phyloP scores from a whole-genome alignment of 768 basidiomycete species.

The Chalciporus pseudorubinellus region DNA sequence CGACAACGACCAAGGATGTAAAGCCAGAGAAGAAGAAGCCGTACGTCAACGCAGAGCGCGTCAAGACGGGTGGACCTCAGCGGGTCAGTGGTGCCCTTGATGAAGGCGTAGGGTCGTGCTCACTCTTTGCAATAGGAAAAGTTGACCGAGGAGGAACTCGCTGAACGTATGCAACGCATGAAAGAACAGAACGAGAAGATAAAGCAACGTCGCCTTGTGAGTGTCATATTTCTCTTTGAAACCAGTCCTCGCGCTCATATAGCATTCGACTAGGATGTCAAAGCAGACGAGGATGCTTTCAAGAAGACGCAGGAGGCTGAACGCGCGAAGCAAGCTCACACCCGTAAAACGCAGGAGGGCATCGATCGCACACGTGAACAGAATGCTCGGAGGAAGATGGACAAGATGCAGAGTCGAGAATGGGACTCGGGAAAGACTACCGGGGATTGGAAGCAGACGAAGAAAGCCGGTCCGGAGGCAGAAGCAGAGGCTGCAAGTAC shows the following conservation, averaged over 20 bases:
- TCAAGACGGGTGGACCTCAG: constrained; percentile 76
- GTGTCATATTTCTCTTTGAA: constrained; percentile 14
- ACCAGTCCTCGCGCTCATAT: too few species aligned
- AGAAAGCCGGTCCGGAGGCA: background rate
- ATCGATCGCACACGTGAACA: constrained; percentile 72
- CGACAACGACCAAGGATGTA: constrained; percentile 2
- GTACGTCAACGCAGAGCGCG: constrained; percentile 80
- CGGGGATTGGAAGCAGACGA: constrained; percentile 16
- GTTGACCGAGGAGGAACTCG: constrained; percentile 62
- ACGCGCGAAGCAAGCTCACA: constrained; percentile 53
- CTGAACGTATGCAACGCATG: constrained; percentile 67
- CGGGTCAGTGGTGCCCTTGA: constrained; percentile 43
- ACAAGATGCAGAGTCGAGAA: constrained; percentile 74
- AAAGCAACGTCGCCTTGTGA: constrained; percentile 62
- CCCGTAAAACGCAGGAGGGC: constrained; percentile 64
- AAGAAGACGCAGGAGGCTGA: constrained; percentile 66
- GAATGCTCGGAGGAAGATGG: constrained; percentile 78
- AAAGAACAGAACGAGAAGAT: constrained; percentile 75
- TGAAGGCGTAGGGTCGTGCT: background rate
- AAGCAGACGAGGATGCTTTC: constrained; percentile 80
- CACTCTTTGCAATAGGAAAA: constrained; percentile 52
- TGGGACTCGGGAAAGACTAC: constrained; percentile 77
- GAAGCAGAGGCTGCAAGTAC: constrained; percentile 3
- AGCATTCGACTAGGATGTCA: constrained; percentile 45
- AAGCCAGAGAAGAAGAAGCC: constrained; percentile 60